A percentile compares a stretch with the other conserved stretches of the same genome.
Conservation (phyloP, 805 yeast genomes). For the Yarrowia keelungensis region DNA sequence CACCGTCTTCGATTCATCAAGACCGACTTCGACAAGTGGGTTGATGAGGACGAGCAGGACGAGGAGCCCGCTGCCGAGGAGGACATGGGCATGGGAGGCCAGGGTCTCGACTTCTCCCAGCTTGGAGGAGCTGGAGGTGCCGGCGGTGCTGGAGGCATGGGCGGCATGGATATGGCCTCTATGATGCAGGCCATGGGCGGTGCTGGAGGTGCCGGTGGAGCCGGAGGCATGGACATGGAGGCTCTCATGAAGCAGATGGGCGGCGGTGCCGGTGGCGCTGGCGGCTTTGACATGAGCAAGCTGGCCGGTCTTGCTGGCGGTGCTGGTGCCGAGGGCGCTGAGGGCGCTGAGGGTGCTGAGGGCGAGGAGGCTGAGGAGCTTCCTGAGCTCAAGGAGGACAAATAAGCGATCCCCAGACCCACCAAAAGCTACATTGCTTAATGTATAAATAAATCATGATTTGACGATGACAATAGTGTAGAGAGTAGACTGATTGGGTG, state of each 20-base stretch:
- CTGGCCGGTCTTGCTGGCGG: slow-evolving; percentile 43
- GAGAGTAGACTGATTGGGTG: too few species aligned
- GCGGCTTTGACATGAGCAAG: slow-evolving; percentile 47
- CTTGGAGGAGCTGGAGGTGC: slow-evolving; percentile 54
- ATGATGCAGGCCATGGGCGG: slow-evolving; percentile 42
- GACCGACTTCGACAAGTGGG: slow-evolving; percentile 98
- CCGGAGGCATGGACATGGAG: slow-evolving; percentile 42
- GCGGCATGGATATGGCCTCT: slow-evolving; percentile 41
- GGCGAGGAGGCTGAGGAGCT: slow-evolving; percentile 39
- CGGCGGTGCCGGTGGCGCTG: slow-evolving; percentile 47
- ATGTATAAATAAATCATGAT: slow-evolving; percentile 26
- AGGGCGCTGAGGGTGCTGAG: slow-evolving; percentile 18
- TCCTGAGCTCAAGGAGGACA: slow-evolving; percentile 39
- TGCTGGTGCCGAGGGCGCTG: slow-evolving; percentile 37
- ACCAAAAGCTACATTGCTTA: slow-evolving; percentile 15
- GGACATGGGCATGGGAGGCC: slow-evolving; percentile 50
- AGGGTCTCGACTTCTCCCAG: slow-evolving; percentile 52
- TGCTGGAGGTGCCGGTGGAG: slow-evolving; percentile 45
- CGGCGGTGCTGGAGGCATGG: slow-evolving; percentile 43
- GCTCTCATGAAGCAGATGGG: slow-evolving; percentile 39
- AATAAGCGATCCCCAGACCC: slow-evolving; percentile 16
- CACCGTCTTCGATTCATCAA: slow-evolving; percentile 77
- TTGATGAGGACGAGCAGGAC: slow-evolving; percentile 97
- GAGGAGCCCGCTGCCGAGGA: slow-evolving; percentile 59
- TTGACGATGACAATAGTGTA: too few species aligned